phyloP scores from a whole-genome alignment of 257 asterid genomes.

The Solanum corneliomulleri region DNA sequence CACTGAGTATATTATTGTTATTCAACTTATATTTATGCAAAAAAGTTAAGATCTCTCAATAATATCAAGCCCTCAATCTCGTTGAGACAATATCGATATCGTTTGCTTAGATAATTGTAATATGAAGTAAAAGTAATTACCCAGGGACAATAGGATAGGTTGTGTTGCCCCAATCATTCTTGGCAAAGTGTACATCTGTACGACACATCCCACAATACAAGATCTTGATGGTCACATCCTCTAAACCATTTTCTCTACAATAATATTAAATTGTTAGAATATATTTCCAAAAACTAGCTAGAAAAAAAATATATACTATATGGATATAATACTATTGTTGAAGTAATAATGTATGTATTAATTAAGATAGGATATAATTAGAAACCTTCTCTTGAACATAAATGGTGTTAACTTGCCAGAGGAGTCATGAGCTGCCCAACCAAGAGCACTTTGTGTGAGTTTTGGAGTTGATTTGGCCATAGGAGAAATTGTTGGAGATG shows the following conservation, averaged over 20 bases:
- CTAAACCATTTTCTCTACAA: slow-evolving; percentile 4
- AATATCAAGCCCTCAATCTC: too few species aligned
- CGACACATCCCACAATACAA: slow-evolving; percentile 14
- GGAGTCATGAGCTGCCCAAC: slow-evolving; percentile 9
- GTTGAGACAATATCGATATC: too few species aligned
- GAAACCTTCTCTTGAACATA: slow-evolving; percentile 9
- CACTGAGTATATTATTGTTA: too few species aligned
- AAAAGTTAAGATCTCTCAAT: too few species aligned
- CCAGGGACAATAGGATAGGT: slow-evolving; percentile 11
- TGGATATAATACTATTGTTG: neutral
- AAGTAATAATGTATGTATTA: neutral
- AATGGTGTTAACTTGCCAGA: slow-evolving; percentile 5
- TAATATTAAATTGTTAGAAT: neutral
- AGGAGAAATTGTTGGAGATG: neutral
- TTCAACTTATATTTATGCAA: too few species aligned
- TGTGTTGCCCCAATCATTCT: slow-evolving; percentile 5
- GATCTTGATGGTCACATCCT: slow-evolving; percentile 5
- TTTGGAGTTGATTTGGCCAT: neutral
- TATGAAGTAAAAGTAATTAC: neutral
- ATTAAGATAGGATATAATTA: neutral
- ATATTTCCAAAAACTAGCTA: neutral
- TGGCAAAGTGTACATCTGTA: slow-evolving; percentile 4
- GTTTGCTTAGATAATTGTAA: too few species aligned
- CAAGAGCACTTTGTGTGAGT: neutral
- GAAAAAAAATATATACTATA: neutral